Evolutionary conservation across 148 eudicot species (phyloP).

Genomic region (Fagopyrum tataricum): DNA sequence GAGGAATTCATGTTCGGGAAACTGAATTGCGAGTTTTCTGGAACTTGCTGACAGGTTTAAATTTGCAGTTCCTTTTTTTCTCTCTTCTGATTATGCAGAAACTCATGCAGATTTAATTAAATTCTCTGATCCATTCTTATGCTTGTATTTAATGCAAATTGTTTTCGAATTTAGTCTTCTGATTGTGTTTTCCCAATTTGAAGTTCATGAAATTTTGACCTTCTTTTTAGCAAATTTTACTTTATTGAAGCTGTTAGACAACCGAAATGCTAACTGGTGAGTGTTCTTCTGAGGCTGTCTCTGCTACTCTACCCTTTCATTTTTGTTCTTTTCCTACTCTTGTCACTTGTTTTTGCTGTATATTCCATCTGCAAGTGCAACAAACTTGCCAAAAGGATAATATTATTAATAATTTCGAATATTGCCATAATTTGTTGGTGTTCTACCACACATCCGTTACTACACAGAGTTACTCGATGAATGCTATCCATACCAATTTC

Average conservation of each 20-base stretch:
- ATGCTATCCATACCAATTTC: too few species aligned
- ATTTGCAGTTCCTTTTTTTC: background rate
- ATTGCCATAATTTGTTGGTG: background rate
- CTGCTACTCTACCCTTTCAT: constrained; percentile 1
- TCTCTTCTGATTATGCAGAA: background rate
- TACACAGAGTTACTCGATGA: background rate
- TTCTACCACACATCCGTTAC: background rate
- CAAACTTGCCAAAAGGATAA: background rate
- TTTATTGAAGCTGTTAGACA: constrained; percentile 8
- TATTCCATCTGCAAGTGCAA: constrained; percentile 1
- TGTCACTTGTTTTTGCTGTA: background rate
- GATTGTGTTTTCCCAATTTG: too few species aligned
- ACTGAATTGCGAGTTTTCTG: constrained; percentile 9
- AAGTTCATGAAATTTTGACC: background rate
- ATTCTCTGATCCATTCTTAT: background rate
- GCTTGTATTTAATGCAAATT: constrained; percentile 5
- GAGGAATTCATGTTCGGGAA: constrained; percentile 1
- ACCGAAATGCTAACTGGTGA: background rate
- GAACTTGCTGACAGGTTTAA: constrained; percentile 12
- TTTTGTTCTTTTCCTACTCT: background rate
- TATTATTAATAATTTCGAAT: background rate
- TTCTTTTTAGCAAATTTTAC: constrained; percentile 1
- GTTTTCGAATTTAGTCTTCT: background rate
- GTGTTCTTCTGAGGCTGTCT: background rate
- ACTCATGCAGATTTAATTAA: background rate